A percentile compares a stretch with the other conserved stretches of the same genome.
Conservation (phyloP, 2,329 filamentous ascomycete species). For the Nemania sp. region DNA sequence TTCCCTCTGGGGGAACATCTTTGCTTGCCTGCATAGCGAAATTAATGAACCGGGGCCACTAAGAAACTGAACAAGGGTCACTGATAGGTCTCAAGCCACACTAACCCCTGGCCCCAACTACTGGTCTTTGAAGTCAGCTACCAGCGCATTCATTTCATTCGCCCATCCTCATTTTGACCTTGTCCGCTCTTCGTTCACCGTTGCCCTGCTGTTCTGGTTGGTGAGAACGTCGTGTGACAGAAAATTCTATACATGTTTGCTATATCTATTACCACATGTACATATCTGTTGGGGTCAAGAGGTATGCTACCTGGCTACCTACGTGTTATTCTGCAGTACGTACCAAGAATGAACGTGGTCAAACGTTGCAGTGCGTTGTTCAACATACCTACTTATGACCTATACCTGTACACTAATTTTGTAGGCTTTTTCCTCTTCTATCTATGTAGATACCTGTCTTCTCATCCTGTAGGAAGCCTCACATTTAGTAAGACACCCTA, state of each 20-base stretch:
- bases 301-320: neutral
- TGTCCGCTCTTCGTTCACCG: conserved; percentile 18
- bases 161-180: conserved; percentile 30
- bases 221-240: conserved; percentile 10
- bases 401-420: neutral
- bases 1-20: conserved; percentile 23
- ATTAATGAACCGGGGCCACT: conserved; percentile 27
- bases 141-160: conserved; percentile 23
- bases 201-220: conserved; percentile 34
- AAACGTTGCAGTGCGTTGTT: conserved; percentile 29
- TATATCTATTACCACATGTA: neutral
- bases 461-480: neutral
- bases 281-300: neutral
- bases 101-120: conserved; percentile 14
- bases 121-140: conserved; percentile 11
- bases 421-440: neutral
- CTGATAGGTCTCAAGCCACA: conserved; percentile 31
- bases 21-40: conserved; percentile 33
- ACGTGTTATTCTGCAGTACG: conserved; percentile 4
- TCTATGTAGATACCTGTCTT: neutral
- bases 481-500: neutral
- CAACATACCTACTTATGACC: too few species aligned
- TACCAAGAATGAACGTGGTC: conserved; percentile 37
- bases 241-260: conserved; percentile 14
- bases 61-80: conserved; percentile 28